Evolutionary conservation across 257 asterid species (phyloP).

Genomic region (Solanum corneliomulleri): DNA sequence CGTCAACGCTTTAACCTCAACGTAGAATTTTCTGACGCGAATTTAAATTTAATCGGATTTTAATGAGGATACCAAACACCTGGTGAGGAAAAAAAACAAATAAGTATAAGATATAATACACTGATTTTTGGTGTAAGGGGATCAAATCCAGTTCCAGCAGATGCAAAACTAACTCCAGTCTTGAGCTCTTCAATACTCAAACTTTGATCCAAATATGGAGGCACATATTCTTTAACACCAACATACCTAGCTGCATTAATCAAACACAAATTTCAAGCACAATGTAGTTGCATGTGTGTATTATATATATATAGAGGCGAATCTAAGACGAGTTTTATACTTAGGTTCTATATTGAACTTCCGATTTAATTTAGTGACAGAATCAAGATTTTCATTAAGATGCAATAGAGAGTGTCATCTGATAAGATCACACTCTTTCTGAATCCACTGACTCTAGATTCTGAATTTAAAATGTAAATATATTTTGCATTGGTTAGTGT

Average conservation of each 20-base stretch:
- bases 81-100: too few relatives aligned
- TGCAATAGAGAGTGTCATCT: too few relatives aligned
- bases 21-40: accelerated
- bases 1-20: too few relatives aligned
- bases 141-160: conserved; percentile 84
- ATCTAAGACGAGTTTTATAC: neutral
- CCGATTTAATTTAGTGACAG: neutral
- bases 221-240: conserved; percentile 53
- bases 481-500: too few relatives aligned
- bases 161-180: conserved; percentile 82
- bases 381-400: neutral
- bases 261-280: neutral
- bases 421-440: neutral
- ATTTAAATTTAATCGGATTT: too few relatives aligned
- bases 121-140: conserved; percentile 53
- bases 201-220: conserved; percentile 56
- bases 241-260: conserved; percentile 41
- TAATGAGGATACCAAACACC: too few relatives aligned
- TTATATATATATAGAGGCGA: too few relatives aligned
- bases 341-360: neutral
- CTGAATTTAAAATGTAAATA: neutral
- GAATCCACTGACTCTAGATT: neutral
- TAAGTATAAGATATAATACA: conserved; percentile 18
- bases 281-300: too few relatives aligned
- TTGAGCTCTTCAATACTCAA: conserved; percentile 37